phyloP scores from a whole-genome alignment of 371 early-diverging fungal genomes.

The Synchytrium microbalum region DNA sequence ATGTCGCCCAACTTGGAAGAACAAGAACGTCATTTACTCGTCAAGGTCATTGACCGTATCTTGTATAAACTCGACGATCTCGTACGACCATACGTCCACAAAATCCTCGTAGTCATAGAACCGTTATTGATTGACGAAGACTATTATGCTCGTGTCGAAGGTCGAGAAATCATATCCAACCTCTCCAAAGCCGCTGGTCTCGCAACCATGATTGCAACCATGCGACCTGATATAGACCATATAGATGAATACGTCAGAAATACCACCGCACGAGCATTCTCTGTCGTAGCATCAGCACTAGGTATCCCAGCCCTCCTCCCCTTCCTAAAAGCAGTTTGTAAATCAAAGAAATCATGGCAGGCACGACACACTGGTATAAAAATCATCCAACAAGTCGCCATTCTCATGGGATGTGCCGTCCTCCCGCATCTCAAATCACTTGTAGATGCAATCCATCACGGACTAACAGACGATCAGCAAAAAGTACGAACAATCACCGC shows the following conservation, averaged over 20 bases:
- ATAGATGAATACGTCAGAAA: constrained; percentile 96
- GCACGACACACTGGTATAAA: constrained; percentile 97
- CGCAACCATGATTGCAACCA: constrained; percentile 95
- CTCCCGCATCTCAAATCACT: constrained; percentile 87
- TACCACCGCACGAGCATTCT: constrained; percentile 94
- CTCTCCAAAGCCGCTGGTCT: constrained; percentile 96
- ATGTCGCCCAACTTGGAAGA: constrained; percentile 96
- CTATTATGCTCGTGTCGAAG: constrained; percentile 95
- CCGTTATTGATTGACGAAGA: constrained; percentile 96
- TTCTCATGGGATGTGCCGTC: constrained; percentile 87
- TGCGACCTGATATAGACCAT: constrained; percentile 97
- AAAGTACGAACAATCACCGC: constrained; percentile 94
- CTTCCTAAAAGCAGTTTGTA: constrained; percentile 93
- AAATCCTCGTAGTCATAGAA: constrained; percentile 95
- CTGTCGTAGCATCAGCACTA: constrained; percentile 93
- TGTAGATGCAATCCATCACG: constrained; percentile 84
- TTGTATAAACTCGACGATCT: constrained; percentile 91
- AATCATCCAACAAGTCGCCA: constrained; percentile 94
- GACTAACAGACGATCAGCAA: constrained; percentile 92
- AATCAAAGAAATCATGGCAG: constrained; percentile 94
- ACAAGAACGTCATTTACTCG: constrained; percentile 92
- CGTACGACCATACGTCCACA: constrained; percentile 94
- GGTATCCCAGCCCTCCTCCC: constrained; percentile 92
- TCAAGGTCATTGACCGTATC: constrained; percentile 95
- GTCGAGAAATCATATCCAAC: constrained; percentile 95